Evolutionary conservation across 495 filamentous ascomycete species (phyloP).

Genomic region (Cenococcum geophilum): DNA sequence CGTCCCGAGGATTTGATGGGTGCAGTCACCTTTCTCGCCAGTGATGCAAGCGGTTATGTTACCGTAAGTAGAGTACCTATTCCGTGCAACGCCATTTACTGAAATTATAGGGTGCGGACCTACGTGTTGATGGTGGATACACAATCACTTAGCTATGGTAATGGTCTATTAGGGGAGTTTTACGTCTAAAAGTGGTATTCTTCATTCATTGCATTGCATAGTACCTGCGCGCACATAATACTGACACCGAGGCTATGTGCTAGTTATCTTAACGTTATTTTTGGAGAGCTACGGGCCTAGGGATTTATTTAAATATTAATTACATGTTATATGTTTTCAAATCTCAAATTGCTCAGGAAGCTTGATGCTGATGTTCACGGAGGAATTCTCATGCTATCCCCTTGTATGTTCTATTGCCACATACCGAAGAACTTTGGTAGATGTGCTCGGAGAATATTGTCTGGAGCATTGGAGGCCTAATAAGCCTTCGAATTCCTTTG

Average conservation of each 20-base stretch:
- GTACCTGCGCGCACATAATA: neutral
- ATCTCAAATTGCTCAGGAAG: too few species aligned
- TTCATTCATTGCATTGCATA: neutral
- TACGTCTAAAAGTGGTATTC: neutral
- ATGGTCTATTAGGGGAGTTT: neutral
- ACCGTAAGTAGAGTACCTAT: constrained; percentile 43
- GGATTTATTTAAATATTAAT: too few species aligned
- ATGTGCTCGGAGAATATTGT: too few species aligned
- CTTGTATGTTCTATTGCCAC: too few species aligned
- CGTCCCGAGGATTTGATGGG: constrained; percentile 89
- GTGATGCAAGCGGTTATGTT: constrained; percentile 78
- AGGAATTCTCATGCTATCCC: too few species aligned
- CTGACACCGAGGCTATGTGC: neutral
- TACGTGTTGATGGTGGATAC: constrained; percentile 88
- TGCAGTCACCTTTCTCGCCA: constrained; percentile 80
- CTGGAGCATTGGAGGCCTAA: too few species aligned
- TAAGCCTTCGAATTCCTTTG: too few species aligned
- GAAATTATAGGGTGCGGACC: constrained; percentile 59
- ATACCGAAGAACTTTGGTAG: too few species aligned
- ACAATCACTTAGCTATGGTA: constrained; percentile 58
- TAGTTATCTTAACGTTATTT: too few species aligned
- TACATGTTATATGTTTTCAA: too few species aligned
- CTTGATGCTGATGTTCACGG: too few species aligned
- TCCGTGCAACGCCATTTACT: neutral
- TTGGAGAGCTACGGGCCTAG: too few species aligned